Evolutionary conservation across 139 green algal species (phyloP).

Genomic region (Zygnema circumcarinatum): DNA sequence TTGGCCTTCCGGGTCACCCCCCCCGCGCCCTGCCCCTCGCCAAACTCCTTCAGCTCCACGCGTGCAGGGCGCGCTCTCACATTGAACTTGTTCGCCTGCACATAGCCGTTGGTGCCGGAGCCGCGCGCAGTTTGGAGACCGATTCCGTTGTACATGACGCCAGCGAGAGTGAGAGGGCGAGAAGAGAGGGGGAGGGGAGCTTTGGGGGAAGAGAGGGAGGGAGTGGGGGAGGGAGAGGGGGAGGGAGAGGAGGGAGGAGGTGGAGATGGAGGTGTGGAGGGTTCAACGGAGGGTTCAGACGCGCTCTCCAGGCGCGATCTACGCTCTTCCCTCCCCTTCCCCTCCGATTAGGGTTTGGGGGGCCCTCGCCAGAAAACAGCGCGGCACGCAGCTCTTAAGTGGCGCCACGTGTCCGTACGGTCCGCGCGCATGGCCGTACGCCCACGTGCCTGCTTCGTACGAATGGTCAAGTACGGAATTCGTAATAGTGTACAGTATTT

Average conservation of each 20-base stretch:
- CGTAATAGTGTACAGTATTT: no score
- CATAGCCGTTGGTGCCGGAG: slow-evolving; percentile 92
- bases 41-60: slow-evolving; percentile 43
- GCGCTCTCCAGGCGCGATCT: no score
- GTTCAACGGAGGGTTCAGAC: neutral
- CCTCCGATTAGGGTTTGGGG: no score
- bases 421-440: no score
- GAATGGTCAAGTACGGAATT: no score
- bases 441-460: no score
- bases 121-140: slow-evolving; percentile 89
- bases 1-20: slow-evolving; percentile 71
- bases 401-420: no score
- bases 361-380: no score
- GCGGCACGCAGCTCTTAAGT: no score
- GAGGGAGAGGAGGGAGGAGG: neutral
- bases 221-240: neutral
- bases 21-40: slow-evolving; percentile 25
- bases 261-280: neutral
- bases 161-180: neutral
- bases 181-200: no score
- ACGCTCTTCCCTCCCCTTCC: no score
- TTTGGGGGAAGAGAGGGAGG: no score
- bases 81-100: slow-evolving; percentile 95
- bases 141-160: slow-evolving; percentile 92
- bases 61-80: slow-evolving; percentile 60